phyloP scores from a whole-genome alignment of 2,329 filamentous ascomycete genomes.

The Colletotrichum gigasporum region DNA sequence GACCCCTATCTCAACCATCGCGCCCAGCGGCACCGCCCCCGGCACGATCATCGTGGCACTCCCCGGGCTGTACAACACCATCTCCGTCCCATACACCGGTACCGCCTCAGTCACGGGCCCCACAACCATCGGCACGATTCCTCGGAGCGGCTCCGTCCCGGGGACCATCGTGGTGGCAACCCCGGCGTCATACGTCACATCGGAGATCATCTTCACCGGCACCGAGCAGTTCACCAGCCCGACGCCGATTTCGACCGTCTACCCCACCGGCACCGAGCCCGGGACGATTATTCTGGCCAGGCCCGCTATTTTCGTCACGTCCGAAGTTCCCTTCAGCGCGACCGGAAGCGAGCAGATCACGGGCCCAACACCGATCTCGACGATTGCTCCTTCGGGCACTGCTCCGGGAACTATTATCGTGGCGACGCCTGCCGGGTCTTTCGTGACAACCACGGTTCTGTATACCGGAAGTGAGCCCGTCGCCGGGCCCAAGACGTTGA shows the following conservation, averaged over 20 bases:
- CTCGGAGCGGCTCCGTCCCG: not conserved
- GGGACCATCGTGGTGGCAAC: not conserved
- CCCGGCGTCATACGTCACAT: not conserved
- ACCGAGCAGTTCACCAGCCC: conserved; percentile 2
- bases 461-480: not conserved
- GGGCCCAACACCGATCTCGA: not conserved
- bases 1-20: conserved; percentile 14
- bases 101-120: not conserved
- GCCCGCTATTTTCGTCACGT: conserved; percentile 7
- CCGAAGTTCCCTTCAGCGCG: not conserved
- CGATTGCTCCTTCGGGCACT: not conserved
- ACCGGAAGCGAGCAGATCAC: not conserved
- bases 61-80: not conserved
- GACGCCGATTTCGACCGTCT: conserved; percentile 9
- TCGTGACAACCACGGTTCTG: not conserved
- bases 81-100: not conserved
- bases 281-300: conserved; percentile 13
- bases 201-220: not conserved
- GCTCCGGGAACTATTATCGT: not conserved
- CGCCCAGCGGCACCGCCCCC: conserved; percentile 6
- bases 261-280: conserved; percentile 4
- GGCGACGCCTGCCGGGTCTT: not conserved
- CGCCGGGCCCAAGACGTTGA: not conserved
- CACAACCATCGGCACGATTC: not conserved
- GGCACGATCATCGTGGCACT: not conserved